Evolutionary conservation across 257 asterid genomes (phyloP).

Genomic region (Solanum ossicruentum): DNA sequence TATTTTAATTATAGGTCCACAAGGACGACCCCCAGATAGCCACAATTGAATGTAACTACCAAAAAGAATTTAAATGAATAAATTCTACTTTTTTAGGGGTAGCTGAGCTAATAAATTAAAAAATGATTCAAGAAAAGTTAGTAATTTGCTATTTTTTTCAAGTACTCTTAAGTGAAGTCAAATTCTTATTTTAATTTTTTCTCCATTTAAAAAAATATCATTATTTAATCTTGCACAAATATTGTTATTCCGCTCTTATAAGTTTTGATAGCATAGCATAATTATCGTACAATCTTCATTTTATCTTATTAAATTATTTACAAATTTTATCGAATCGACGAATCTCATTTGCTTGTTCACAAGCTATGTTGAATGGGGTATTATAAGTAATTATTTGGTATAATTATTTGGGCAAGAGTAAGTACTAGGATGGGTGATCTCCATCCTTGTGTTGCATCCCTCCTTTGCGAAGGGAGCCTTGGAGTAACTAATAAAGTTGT

Average conservation of each 20-base stretch:
- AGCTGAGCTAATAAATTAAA: background rate
- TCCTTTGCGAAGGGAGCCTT: no score
- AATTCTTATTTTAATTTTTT: background rate
- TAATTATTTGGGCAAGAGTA: no score
- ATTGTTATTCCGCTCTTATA: background rate
- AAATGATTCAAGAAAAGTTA: background rate
- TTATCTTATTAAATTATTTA: background rate
- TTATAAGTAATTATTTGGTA: background rate
- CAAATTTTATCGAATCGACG: background rate
- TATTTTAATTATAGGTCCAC: background rate
- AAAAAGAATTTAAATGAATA: background rate
- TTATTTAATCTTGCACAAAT: no score
- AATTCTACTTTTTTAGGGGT: background rate
- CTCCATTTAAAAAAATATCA: background rate
- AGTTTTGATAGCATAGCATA: background rate
- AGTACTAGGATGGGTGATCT: no score
- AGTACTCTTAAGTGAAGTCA: background rate
- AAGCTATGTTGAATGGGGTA: background rate
- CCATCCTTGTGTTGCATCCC: no score
- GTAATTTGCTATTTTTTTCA: background rate
- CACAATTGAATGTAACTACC: background rate
- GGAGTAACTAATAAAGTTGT: no score
- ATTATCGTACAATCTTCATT: background rate
- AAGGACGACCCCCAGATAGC: background rate
- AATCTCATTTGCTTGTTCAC: background rate